Evolutionary conservation across 805 yeast genomes (phyloP).

Genomic region (Priceomyces melissophilus): DNA sequence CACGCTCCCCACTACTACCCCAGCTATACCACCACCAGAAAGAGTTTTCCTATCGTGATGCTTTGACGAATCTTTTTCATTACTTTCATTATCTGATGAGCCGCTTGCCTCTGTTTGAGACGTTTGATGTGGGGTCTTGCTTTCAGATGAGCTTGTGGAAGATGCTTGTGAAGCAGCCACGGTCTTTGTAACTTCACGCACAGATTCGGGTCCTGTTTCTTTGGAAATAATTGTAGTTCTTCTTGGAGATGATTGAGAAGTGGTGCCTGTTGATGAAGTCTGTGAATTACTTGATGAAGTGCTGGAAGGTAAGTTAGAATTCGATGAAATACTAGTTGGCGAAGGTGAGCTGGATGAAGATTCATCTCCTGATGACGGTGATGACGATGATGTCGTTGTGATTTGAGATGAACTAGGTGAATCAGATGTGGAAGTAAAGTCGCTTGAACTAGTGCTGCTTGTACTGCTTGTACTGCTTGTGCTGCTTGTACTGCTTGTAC

Average conservation of each 20-base stretch:
- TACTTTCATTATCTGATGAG: conserved; percentile 4
- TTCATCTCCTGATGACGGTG: neutral
- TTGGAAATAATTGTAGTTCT: conserved; percentile 18
- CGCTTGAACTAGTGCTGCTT: conserved; percentile 1
- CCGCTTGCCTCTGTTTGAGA: conserved; percentile 12
- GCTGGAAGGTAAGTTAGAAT: conserved; percentile 4
- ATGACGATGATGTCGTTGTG: conserved; percentile 6
- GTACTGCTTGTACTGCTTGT: too few species aligned
- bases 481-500: conserved; percentile 4
- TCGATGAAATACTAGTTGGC: neutral
- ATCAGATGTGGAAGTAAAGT: conserved; percentile 1
- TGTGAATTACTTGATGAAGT: neutral
- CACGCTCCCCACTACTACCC: conserved; percentile 40
- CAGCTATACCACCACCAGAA: conserved; percentile 42
- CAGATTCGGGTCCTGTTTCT: conserved; percentile 7
- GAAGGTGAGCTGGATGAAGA: neutral
- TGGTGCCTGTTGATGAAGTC: conserved; percentile 3
- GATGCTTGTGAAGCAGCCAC: conserved; percentile 10
- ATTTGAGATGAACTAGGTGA: conserved; percentile 6
- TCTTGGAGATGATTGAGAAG: conserved; percentile 2
- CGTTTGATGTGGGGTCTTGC: conserved; percentile 5
- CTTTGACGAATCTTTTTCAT: conserved; percentile 11
- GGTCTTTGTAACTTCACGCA: conserved; percentile 7
- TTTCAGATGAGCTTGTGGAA: conserved; percentile 10
- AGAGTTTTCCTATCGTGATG: conserved; percentile 12